Base-by-base conservation (phyloP, 2,329 filamentous ascomycete species). In the Aspergillus thermomutatus region DNA sequence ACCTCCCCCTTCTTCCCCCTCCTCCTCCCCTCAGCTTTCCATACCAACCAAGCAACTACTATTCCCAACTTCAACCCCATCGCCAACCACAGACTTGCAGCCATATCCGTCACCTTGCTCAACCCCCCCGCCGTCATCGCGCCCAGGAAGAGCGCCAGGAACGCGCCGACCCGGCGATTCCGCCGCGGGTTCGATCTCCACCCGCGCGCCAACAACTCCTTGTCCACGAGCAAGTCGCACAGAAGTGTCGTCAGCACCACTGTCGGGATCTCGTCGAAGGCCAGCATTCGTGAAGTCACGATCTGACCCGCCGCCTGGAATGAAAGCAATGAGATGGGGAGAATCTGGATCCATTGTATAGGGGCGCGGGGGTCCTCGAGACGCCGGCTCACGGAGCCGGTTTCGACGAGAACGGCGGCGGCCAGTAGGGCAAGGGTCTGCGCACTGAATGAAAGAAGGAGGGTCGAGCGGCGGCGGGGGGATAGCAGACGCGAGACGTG, bases 221-320 rank as follows among this genome's bases (percentile, higher is more conserved):
- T 65, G 51, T 77, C 75, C 11, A 73, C 67, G 7, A 75, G 62
- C 7, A 77, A 62, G 57, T 78, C 75, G 54, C 72, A 74, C 7
- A 75, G 65, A 3, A 77, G 57, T 2, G 73, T 73, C 0, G 75
- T 78, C 11, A 77, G 63, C 6, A 77, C 75, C 2, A 77, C 70
- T 0, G 75, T 77, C 0, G 75, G 75, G 21, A 78, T 69, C 56
- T 77, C 75, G 37, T 76, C 69, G 17, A 73, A 62, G 1, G 63
- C 63, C 6, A 78, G 63, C 6, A 75, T 62, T 1, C 75, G 68
- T 1, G 72, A 75, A 0, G 74, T 65, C 11, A 68, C 67, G 23
- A 77, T 75, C 56, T 77, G 75, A 0, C 75, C 75, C 1, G 69
- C 73, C 1, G 73, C 72, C 57, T 77, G 73, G 56, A 78, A 77